A percentile compares a stretch with the other conserved stretches of the same genome.
These are phyloP conservation scores for Boletus subparvulus DNA, from an alignment of 768 basidiomycete genomes.

Conservation along the genomic window DNA sequence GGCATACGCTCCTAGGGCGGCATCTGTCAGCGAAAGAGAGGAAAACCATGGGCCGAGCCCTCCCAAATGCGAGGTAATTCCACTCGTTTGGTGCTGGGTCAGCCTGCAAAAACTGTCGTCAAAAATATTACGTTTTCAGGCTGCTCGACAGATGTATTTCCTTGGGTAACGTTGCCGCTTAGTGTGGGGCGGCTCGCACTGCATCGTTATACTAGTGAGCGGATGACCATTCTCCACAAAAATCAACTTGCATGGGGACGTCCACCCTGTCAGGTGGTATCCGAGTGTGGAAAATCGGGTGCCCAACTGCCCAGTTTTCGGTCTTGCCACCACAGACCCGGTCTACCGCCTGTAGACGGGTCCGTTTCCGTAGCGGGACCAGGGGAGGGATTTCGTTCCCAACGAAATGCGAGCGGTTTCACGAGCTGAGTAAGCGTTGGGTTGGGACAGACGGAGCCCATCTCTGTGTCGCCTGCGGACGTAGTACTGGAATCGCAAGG, in stretches of 20 bases:
- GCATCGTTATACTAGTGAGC: not conserved
- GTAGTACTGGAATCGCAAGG: slow-evolving; percentile 41
- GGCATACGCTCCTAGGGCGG: too few relatives aligned
- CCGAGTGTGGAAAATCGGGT: slow-evolving; percentile 5
- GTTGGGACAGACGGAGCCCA: slow-evolving; percentile 22
- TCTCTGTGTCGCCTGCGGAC: not conserved
- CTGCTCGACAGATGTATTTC: too few relatives aligned
- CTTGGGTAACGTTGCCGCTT: too few relatives aligned
- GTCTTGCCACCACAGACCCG: slow-evolving; percentile 43
- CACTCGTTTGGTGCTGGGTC: too few relatives aligned
- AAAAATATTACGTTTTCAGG: too few relatives aligned
- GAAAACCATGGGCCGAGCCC: too few relatives aligned
- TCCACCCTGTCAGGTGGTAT: not conserved
- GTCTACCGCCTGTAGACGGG: slow-evolving; percentile 23
- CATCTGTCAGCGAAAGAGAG: too few relatives aligned
- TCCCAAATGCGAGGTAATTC: too few relatives aligned
- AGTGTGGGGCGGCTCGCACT: not conserved
- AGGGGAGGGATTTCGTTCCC: slow-evolving; percentile 19
- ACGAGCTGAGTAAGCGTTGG: slow-evolving; percentile 22
- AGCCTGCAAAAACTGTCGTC: too few relatives aligned
- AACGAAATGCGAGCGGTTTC: slow-evolving; percentile 19
- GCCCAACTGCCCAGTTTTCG: slow-evolving; percentile 21
- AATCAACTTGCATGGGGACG: not conserved
- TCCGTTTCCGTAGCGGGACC: not conserved
- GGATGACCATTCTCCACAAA: not conserved